Evolutionary conservation across 1,139 yeast genomes (phyloP).

Genomic region (Hyphopichia pseudoburtonii): DNA sequence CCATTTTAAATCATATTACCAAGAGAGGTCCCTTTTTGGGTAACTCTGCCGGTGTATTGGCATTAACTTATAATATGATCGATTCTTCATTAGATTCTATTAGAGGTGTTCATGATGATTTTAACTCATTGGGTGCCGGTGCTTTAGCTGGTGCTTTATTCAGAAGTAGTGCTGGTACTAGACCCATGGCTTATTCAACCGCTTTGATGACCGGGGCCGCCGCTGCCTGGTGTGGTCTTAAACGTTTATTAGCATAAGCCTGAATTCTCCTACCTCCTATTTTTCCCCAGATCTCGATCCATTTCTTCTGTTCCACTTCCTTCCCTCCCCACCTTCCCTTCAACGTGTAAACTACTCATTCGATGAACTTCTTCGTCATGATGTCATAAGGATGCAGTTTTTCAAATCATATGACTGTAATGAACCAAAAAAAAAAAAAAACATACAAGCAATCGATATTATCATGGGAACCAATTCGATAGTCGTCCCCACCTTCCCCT

Average conservation of each 20-base stretch:
- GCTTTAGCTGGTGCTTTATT: conserved; percentile 90
- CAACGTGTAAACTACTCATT: too few species aligned
- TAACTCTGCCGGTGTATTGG: conserved; percentile 92
- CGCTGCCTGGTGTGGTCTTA: conserved; percentile 88
- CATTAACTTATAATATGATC: conserved; percentile 80
- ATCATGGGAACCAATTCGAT: too few species aligned
- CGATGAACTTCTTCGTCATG: too few species aligned
- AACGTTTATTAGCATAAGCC: conserved; percentile 42
- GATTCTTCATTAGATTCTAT: conserved; percentile 76
- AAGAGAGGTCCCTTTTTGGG: conserved; percentile 96
- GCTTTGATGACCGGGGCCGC: conserved; percentile 88
- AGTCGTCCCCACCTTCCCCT: too few species aligned
- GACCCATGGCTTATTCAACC: conserved; percentile 86
- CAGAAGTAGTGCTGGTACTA: conserved; percentile 80
- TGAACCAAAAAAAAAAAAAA: too few species aligned
- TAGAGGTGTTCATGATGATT: conserved; percentile 87
- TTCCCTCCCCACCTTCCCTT: too few species aligned
- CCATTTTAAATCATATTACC: conserved; percentile 87
- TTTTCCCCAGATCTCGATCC: too few species aligned
- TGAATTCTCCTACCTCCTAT: too few species aligned
- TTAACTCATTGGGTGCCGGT: conserved; percentile 85
- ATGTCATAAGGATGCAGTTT: too few species aligned
- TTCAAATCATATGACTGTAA: too few species aligned
- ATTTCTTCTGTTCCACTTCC: too few species aligned
- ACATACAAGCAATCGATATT: too few species aligned